Percentiles rank a stretch among this genome's conserved stretches.
These are phyloP conservation scores for Rosa hybrid DNA, from an alignment of 331 rosid species.

Conservation along the genomic window DNA sequence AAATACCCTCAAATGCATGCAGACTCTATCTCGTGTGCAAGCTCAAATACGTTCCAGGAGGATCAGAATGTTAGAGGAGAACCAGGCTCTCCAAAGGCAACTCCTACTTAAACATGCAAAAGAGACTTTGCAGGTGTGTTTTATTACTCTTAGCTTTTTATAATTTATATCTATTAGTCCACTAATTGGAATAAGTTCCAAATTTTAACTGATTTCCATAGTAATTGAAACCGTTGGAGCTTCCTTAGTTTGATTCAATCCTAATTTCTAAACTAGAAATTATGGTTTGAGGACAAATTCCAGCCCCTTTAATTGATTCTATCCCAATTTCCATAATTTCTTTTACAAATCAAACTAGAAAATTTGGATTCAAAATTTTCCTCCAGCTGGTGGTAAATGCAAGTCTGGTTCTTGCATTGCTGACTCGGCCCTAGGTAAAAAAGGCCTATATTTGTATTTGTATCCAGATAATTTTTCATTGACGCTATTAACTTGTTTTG, in stretches of 20 bases:
- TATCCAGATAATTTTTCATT: conserved; percentile 1
- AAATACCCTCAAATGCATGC: conserved; percentile 92
- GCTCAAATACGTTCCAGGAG: conserved; percentile 90
- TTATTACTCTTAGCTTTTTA: conserved; percentile 25
- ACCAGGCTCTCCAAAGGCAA: conserved; percentile 92
- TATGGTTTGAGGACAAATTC: background rate
- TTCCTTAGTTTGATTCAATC: background rate
- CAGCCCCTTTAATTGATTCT: background rate
- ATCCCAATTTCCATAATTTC: background rate
- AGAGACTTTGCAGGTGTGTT: conserved; percentile 77
- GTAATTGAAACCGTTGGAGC: background rate
- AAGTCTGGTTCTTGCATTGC: conserved; percentile 9
- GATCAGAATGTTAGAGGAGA: conserved; percentile 89
- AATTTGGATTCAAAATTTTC: background rate
- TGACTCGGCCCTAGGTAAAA: background rate
- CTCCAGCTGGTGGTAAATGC: background rate
- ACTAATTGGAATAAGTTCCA: background rate
- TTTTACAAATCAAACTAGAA: background rate
- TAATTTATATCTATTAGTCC: background rate
- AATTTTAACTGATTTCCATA: background rate
- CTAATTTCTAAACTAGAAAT: background rate
- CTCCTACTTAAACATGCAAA: conserved; percentile 89
- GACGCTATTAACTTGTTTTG: conserved; percentile 26
- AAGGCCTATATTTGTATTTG: background rate
- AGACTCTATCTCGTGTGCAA: conserved; percentile 92